These are phyloP conservation scores for Rhodotorula graminis DNA, from an alignment of 768 basidiomycete species.

Conservation along the genomic window DNA sequence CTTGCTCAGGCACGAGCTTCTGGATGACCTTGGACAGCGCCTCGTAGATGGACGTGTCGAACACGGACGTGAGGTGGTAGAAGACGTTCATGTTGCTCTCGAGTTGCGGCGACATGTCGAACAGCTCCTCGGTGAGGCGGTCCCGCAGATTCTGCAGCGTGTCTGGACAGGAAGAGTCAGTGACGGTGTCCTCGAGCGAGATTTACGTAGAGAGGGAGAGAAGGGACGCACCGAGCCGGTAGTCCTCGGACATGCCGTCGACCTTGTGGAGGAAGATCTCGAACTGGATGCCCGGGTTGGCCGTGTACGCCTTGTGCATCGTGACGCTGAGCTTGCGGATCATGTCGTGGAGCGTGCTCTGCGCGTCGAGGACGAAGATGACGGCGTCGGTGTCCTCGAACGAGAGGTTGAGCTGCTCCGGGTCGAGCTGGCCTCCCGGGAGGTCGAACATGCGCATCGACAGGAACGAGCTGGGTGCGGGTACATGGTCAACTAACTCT, in stretches of 20 bases:
- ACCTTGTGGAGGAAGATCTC: conserved; percentile 95
- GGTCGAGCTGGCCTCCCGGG: conserved; percentile 69
- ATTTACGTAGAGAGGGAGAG: neutral
- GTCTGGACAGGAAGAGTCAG: conserved; percentile 52
- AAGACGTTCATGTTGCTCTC: conserved; percentile 54
- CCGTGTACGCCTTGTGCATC: conserved; percentile 57
- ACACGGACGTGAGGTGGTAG: conserved; percentile 87
- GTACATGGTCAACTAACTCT: neutral
- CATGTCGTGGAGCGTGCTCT: conserved; percentile 55
- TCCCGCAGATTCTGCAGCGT: conserved; percentile 87
- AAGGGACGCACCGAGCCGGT: conserved; percentile 66
- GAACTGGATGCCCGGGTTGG: conserved; percentile 67
- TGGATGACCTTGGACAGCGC: conserved; percentile 87
- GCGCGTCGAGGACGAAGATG: conserved; percentile 91
- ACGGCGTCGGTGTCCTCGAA: conserved; percentile 75
- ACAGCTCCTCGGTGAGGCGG: conserved; percentile 72
- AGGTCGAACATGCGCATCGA: conserved; percentile 95
- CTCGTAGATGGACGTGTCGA: conserved; percentile 85
- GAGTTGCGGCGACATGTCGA: conserved; percentile 59
- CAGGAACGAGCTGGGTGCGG: conserved; percentile 66
- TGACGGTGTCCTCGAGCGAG: neutral
- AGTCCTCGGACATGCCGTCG: conserved; percentile 80
- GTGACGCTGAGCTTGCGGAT: conserved; percentile 59
- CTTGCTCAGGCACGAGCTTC: conserved; percentile 75
- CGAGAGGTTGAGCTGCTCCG: conserved; percentile 64